phyloP scores from a whole-genome alignment of 495 filamentous ascomycete species.

The Daldinia decipiens region DNA sequence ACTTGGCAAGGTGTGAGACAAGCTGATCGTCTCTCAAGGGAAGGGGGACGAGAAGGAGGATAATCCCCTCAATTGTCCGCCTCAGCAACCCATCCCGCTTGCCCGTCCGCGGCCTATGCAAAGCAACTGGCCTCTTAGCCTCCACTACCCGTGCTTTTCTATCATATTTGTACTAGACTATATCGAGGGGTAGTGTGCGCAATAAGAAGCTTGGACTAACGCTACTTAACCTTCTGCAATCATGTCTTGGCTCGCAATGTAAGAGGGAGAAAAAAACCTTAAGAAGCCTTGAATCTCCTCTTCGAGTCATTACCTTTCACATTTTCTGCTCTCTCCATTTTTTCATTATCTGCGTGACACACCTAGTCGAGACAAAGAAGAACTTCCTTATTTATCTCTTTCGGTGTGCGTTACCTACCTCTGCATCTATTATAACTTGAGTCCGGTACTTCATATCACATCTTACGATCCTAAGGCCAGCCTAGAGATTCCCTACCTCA shows the following conservation, averaged over 20 bases:
- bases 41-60: slow-evolving; percentile 7
- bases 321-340: slow-evolving; percentile 33
- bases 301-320: slow-evolving; percentile 23
- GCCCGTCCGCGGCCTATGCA: slow-evolving; percentile 31
- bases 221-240: slow-evolving; percentile 28
- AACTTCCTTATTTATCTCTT: slow-evolving; percentile 8
- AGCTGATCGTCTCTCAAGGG: slow-evolving; percentile 32
- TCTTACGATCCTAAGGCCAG: slow-evolving; percentile 22
- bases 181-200: slow-evolving; percentile 40
- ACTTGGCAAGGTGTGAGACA: slow-evolving; percentile 35
- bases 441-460: slow-evolving; percentile 9
- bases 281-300: slow-evolving; percentile 37
- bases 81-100: slow-evolving; percentile 38
- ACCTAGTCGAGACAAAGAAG: slow-evolving; percentile 29
- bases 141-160: slow-evolving; percentile 29
- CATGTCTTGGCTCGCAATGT: slow-evolving; percentile 36
- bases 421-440: slow-evolving; percentile 1
- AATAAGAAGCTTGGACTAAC: slow-evolving; percentile 13
- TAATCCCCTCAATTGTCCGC: slow-evolving; percentile 38
- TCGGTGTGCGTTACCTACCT: slow-evolving; percentile 5
- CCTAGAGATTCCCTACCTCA: slow-evolving; percentile 22
- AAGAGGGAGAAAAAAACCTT: slow-evolving; percentile 28
- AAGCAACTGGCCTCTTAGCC: slow-evolving; percentile 3
- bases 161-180: slow-evolving; percentile 36
- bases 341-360: slow-evolving; percentile 17